phyloP scores from a whole-genome alignment of 2,329 filamentous ascomycete species.

The Keithomyces neogunnii region DNA sequence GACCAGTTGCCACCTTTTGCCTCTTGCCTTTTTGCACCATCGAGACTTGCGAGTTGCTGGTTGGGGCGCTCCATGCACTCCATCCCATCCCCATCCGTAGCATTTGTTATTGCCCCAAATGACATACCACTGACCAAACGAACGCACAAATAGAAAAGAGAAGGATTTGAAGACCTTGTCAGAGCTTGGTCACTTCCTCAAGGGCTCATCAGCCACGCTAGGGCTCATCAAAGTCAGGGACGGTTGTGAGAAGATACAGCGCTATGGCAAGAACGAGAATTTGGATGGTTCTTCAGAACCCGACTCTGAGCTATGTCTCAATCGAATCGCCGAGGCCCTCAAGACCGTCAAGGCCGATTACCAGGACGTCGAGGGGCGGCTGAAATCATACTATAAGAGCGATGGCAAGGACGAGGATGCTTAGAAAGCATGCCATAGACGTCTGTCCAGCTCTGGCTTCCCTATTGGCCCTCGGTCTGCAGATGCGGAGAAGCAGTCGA shows the following conservation, averaged over 20 bases:
- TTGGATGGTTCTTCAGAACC: conserved; percentile 61
- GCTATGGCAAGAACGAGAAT: conserved; percentile 77
- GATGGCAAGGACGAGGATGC: conserved; percentile 12
- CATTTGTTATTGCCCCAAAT: too few relatives aligned
- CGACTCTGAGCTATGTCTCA: conserved; percentile 60
- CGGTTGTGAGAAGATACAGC: conserved; percentile 92
- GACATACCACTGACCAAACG: background rate
- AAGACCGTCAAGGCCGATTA: conserved; percentile 69
- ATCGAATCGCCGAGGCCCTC: conserved; percentile 63
- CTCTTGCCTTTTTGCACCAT: too few relatives aligned
- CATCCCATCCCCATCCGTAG: background rate
- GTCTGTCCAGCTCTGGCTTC: background rate
- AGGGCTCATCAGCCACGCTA: conserved; percentile 91
- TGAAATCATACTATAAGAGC: conserved; percentile 56
- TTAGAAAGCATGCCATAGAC: conserved; percentile 6
- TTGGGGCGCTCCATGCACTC: background rate
- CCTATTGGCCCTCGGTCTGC: background rate
- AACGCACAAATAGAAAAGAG: conserved; percentile 41
- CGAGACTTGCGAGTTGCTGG: too few relatives aligned
- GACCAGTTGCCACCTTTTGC: too few relatives aligned
- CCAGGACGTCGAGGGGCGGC: conserved; percentile 57
- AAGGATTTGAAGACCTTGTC: conserved; percentile 69
- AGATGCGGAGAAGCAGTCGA: background rate
- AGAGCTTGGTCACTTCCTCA: conserved; percentile 86
- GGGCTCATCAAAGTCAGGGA: conserved; percentile 87